Conservation (phyloP, 306 rosid genomes). For the Benincasa hispida region DNA sequence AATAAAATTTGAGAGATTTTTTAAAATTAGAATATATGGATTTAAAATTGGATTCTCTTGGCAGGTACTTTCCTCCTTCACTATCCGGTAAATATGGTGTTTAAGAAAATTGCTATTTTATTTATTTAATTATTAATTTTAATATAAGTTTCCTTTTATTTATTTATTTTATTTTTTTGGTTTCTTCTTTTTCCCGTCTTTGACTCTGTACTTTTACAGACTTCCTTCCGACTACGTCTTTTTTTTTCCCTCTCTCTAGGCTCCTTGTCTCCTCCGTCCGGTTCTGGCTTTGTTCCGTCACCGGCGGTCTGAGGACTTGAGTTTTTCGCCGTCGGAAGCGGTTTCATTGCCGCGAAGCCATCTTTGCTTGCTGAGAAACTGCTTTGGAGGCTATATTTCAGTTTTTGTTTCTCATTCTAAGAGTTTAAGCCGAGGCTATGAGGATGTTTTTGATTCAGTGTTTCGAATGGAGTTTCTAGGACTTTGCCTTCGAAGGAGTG, state of each 20-base stretch:
- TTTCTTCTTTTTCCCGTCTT: constrained; percentile 20
- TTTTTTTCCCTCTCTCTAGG: constrained; percentile 25
- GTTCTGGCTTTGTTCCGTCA: constrained; percentile 19
- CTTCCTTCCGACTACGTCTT: constrained; percentile 13
- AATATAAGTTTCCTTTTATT: not conserved
- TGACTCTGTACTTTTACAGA: constrained; percentile 13
- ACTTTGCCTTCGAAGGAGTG: constrained; percentile 14
- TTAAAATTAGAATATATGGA: too few relatives aligned
- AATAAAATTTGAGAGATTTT: not conserved
- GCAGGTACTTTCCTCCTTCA: not conserved
- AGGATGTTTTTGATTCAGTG: constrained; percentile 26
- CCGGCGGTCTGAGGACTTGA: constrained; percentile 11
- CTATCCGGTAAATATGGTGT: not conserved
- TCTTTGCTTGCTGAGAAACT: constrained; percentile 1
- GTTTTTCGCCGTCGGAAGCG: not conserved
- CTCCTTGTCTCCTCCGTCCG: constrained; percentile 22
- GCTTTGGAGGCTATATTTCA: constrained; percentile 2
- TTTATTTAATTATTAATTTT: not conserved
- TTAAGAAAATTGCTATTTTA: not conserved
- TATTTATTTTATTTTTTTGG: not conserved
- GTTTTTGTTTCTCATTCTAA: constrained; percentile 2
- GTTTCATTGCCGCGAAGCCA: not conserved
- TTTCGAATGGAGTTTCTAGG: constrained; percentile 25
- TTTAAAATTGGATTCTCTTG: not conserved
- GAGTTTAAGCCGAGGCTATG: constrained; percentile 15